Conservation (phyloP, 1,284 basidiomycete genomes). For the Marasmius oreades region DNA sequence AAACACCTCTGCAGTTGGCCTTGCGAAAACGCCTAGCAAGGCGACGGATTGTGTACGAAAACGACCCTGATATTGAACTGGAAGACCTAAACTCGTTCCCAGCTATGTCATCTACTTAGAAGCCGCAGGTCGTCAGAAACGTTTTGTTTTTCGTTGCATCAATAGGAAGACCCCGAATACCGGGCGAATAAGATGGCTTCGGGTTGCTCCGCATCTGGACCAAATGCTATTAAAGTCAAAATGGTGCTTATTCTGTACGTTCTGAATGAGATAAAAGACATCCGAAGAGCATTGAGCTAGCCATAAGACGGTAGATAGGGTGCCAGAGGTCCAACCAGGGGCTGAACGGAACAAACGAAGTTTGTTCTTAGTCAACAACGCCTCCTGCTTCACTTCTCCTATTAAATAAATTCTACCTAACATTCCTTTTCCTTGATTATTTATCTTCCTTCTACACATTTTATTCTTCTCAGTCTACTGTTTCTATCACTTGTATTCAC, state of each 20-base stretch:
- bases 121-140: no score
- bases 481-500: neutral
- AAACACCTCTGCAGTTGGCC: conserved; percentile 7
- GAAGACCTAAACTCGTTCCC: neutral
- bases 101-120: neutral
- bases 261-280: neutral
- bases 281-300: neutral
- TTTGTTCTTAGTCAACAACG: no score
- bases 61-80: neutral
- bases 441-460: neutral
- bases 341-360: neutral
- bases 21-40: neutral
- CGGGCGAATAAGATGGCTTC: neutral
- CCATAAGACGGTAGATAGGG: neutral
- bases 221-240: neutral
- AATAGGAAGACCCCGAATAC: neutral
- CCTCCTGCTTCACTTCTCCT: neutral
- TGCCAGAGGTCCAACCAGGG: neutral
- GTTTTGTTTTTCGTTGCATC: neutral
- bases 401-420: neutral
- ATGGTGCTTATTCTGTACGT: neutral
- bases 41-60: neutral
- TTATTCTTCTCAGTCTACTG: neutral
- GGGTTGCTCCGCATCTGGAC: neutral
- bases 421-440: neutral